Conservation (phyloP, 1,139 yeast genomes). For the Lodderomyces beijingensis region DNA sequence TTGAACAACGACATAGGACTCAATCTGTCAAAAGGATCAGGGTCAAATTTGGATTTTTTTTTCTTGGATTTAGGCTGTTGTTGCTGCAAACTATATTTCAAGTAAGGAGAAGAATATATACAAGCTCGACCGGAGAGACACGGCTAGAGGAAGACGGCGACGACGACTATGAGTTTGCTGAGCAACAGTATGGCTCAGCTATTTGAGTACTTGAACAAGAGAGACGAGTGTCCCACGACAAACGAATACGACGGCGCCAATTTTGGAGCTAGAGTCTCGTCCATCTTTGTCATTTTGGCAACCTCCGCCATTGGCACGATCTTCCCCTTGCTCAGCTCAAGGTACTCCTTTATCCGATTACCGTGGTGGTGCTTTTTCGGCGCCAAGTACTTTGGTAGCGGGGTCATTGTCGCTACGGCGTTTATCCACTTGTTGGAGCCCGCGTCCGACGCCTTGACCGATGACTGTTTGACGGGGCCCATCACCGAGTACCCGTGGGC, state of each 20-base stretch:
- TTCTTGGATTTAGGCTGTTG: no score
- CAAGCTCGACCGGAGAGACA: no score
- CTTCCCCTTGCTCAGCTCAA: slow-evolving; percentile 57
- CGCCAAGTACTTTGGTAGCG: slow-evolving; percentile 86
- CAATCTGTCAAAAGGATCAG: no score
- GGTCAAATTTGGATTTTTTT: no score
- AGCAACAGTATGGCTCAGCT: slow-evolving; percentile 7
- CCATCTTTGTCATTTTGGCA: slow-evolving; percentile 63
- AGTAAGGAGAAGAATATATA: no score
- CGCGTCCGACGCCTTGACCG: slow-evolving; percentile 48
- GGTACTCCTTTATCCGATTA: slow-evolving; percentile 47
- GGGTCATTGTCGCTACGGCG: slow-evolving; percentile 88
- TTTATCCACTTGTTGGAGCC: slow-evolving; percentile 82
- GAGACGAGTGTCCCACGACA: slow-evolving; percentile 32
- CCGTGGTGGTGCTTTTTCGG: slow-evolving; percentile 63
- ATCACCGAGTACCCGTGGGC: slow-evolving; percentile 39
- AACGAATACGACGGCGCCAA: slow-evolving; percentile 35
- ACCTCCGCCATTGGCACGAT: slow-evolving; percentile 57
- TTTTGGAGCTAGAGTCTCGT: slow-evolving; percentile 66
- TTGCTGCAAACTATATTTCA: no score
- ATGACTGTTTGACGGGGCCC: slow-evolving; percentile 34
- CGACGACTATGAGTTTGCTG: no score
- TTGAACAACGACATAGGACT: no score
- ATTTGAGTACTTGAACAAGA: slow-evolving; percentile 14
- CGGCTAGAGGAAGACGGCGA: no score